A percentile compares a stretch with the other conserved stretches of the same genome.
phyloP scores from a whole-genome alignment of 352 stramenopile genomes.

The Thalassiosira livingstoniorum region DNA sequence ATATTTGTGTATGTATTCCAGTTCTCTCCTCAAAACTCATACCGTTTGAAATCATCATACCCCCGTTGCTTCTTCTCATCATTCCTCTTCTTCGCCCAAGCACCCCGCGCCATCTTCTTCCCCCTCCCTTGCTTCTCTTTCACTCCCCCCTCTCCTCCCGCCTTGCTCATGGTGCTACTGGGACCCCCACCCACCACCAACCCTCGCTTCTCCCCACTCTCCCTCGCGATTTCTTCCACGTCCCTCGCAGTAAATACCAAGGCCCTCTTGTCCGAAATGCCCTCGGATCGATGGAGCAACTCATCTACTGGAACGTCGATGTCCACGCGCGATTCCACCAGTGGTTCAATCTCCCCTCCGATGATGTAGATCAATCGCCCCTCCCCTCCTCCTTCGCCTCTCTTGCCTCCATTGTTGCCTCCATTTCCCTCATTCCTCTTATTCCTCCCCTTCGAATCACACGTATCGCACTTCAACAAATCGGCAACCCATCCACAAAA shows the following conservation, averaged over 20 bases:
- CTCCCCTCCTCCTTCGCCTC: constrained; percentile 22
- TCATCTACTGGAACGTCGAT: constrained; percentile 61
- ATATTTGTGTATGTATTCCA: no score
- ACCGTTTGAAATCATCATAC: constrained; percentile 80
- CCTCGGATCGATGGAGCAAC: constrained; percentile 48
- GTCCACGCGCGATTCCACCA: constrained; percentile 49
- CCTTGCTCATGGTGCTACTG: neutral
- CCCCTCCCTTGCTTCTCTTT: constrained; percentile 1
- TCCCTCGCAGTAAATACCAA: constrained; percentile 63
- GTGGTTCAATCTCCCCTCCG: constrained; percentile 74
- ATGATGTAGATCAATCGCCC: constrained; percentile 81
- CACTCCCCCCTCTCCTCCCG: neutral
- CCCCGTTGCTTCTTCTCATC: constrained; percentile 70
- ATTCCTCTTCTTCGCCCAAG: constrained; percentile 64
- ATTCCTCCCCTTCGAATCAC: constrained; percentile 21
- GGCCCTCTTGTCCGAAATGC: constrained; percentile 75
- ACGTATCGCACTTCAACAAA: constrained; percentile 65
- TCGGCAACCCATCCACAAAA: constrained; percentile 81
- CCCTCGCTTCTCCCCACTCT: constrained; percentile 61
- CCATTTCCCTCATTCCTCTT: constrained; percentile 9
- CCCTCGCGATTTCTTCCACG: constrained; percentile 63
- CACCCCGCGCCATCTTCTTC: constrained; percentile 52
- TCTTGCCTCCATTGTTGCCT: constrained; percentile 8
- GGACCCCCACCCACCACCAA: neutral
- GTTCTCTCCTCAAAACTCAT: constrained; percentile 62